phyloP scores from a whole-genome alignment of 768 basidiomycete genomes.

The Russula lepida region DNA sequence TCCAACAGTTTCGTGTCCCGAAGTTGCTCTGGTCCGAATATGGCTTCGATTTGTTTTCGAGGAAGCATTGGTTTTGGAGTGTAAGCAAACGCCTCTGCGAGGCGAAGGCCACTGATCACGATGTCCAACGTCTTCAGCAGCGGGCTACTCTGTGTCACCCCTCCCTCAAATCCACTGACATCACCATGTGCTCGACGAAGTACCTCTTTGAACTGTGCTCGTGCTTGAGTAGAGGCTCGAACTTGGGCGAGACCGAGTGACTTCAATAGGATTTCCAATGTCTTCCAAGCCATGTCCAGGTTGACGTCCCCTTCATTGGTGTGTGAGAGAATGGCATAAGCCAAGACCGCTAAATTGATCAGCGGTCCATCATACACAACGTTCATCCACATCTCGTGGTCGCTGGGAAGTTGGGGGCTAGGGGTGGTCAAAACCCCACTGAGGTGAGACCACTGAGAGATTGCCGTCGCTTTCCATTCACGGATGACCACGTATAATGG shows the following conservation, averaged over 20 bases:
- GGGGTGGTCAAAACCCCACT: background rate
- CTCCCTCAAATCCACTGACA: background rate
- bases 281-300: background rate
- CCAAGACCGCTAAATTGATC: background rate
- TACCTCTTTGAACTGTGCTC: background rate
- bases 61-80: background rate
- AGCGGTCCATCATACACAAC: background rate
- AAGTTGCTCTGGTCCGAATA: constrained; percentile 2
- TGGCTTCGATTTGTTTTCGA: background rate
- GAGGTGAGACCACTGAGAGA: background rate
- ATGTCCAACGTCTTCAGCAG: background rate
- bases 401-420: background rate
- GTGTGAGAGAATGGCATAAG: background rate
- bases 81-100: background rate
- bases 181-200: background rate
- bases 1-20: background rate
- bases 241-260: background rate
- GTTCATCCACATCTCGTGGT: background rate
- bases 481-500: background rate
- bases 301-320: background rate
- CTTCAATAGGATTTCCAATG: background rate
- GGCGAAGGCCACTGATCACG: background rate
- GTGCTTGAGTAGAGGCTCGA: background rate
- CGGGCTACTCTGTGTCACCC: background rate
- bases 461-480: background rate